Base-by-base conservation (phyloP, 2,329 filamentous ascomycete species). In the Sclerotinia nivalis region DNA sequence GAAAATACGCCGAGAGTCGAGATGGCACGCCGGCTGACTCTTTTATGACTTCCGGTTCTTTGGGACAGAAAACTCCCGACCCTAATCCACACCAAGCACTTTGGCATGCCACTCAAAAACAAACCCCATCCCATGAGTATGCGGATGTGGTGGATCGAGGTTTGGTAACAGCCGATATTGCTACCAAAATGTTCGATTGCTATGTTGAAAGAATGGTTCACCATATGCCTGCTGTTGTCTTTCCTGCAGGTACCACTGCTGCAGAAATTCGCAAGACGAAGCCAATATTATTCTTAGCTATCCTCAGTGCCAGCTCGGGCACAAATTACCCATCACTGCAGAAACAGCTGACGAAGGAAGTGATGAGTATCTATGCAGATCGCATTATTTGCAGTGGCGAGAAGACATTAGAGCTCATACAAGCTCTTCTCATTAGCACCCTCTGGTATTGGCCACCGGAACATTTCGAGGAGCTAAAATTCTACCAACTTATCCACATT, bases 241-340 rank as follows among this genome's bases (percentile, higher is more conserved):
- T 91, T 70, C 83, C 87, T 1, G 76, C 83, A 0, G 82, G 81
- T 55, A 85, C 83, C 58, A 86, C 86, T 3, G 85, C 83, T 7
- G 81, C 82, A 15, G 85, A 89, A 69, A 79, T 91, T 66, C 85
- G 89, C 61, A 81, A 82, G 72, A 80, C 83, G 2, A 89, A 87
- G 76, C 91, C 91, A 1, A 83, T 87, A 2, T 82, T 93, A 12
- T 93, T 93, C 75, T 83, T 92, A n/a, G 84, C 91, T 43, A 83
- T 93, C 75, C 86, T 93, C 80, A 75, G 75, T 72, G 86, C 89
- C 0, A 88, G 87, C 12, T 86, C 89, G 7, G 85, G 88, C 6
- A 87, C 86, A 13, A 82, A 83, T 28, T 83, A 84, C 31, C 78
- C 78, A 75, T 72, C 76, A 7, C 73, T 85, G 6, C 82, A 83